Percentiles rank a stretch among this genome's conserved stretches.
Conservation (phyloP, 2,329 filamentous ascomycete genomes). For the Arthroderma sp. region DNA sequence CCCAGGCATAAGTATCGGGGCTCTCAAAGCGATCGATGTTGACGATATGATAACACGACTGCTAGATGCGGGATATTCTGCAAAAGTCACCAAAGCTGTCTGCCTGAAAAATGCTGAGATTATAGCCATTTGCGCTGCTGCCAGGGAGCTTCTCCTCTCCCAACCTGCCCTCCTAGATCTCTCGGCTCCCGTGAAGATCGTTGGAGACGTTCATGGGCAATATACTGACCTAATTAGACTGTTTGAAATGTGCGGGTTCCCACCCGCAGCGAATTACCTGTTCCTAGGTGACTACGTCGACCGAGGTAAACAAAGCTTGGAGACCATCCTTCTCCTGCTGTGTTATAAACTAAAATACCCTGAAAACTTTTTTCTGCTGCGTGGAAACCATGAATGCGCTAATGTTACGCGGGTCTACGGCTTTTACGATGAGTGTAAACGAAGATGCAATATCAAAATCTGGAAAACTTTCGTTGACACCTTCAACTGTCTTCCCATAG, state of each 20-base stretch:
- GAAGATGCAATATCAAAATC: slow-evolving; percentile 88
- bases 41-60: slow-evolving; percentile 96
- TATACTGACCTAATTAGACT: slow-evolving; percentile 92
- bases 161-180: slow-evolving; percentile 88
- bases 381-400: slow-evolving; percentile 93
- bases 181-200: slow-evolving; percentile 91
- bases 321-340: slow-evolving; percentile 81
- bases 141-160: slow-evolving; percentile 75
- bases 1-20: slow-evolving; percentile 65
- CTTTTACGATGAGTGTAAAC: slow-evolving; percentile 97
- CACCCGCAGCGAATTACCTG: slow-evolving; percentile 79
- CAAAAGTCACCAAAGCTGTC: slow-evolving; percentile 94
- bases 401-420: slow-evolving; percentile 93
- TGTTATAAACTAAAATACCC: slow-evolving; percentile 97
- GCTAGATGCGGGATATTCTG: slow-evolving; percentile 85
- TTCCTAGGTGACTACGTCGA: slow-evolving; percentile 96
- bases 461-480: slow-evolving; percentile 98
- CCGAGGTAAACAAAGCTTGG: slow-evolving; percentile 85
- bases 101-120: slow-evolving; percentile 98
- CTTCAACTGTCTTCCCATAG: slow-evolving; percentile 91
- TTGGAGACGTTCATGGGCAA: slow-evolving; percentile 91
- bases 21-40: slow-evolving; percentile 82
- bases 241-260: slow-evolving; percentile 98
- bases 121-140: slow-evolving; percentile 78
- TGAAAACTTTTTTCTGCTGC: slow-evolving; percentile 90